Conservation (phyloP, 1,139 yeast genomes). For the Kurtzmaniella quercitrusa region DNA sequence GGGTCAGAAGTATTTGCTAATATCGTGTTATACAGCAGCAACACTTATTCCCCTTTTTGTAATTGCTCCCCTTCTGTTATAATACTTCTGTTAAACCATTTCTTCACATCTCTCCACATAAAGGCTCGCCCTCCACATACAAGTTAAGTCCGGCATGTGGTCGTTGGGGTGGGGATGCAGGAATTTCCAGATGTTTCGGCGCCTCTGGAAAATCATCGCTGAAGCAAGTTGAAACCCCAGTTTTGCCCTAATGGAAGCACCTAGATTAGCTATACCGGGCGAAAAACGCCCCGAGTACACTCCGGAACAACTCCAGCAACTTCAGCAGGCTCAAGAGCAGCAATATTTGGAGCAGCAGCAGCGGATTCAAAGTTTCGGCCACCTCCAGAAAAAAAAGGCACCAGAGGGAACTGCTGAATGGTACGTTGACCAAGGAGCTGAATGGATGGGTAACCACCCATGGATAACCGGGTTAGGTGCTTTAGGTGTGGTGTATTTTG, state of each 20-base stretch:
- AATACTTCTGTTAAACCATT: too few species aligned
- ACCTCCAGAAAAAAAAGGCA: constrained; percentile 38
- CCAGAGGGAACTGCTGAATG: constrained; percentile 53
- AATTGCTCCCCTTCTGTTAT: too few species aligned
- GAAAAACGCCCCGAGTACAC: constrained; percentile 24
- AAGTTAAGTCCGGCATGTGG: not conserved
- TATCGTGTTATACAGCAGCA: too few species aligned
- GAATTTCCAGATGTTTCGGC: not conserved
- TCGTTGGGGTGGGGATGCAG: too few species aligned
- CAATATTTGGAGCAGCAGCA: constrained; percentile 13
- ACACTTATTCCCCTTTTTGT: too few species aligned
- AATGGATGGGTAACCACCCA: constrained; percentile 74
- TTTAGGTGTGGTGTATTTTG: constrained; percentile 58
- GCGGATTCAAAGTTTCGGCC: constrained; percentile 34
- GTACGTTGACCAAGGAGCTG: constrained; percentile 62
- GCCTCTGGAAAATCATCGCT: not conserved
- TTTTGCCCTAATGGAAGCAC: constrained; percentile 42
- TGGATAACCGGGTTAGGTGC: constrained; percentile 69
- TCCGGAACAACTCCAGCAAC: constrained; percentile 10
- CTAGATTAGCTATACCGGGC: constrained; percentile 59
- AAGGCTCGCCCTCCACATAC: not conserved
- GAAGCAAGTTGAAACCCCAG: not conserved
- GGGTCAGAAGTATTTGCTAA: too few species aligned
- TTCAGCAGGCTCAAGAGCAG: constrained; percentile 13
- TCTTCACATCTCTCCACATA: too few species aligned